Evolutionary conservation across 139 green algal species (phyloP).

Genomic region (Edaphochlamys debaryana): DNA sequence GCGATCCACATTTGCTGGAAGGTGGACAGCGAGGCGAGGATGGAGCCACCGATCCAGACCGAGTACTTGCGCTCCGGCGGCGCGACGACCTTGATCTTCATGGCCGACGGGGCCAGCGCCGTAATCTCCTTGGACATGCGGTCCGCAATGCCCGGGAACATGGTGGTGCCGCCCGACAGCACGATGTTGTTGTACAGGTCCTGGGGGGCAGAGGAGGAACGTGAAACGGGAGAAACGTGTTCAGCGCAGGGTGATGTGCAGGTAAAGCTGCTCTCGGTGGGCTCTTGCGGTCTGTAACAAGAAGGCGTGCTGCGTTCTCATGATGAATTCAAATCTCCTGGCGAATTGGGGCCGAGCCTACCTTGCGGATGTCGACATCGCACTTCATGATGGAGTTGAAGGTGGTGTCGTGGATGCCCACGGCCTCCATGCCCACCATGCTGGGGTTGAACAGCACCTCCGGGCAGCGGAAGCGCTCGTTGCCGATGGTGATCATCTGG

Average conservation of each 20-base stretch:
- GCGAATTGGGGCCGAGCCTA: no score
- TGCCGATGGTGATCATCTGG: slow-evolving; percentile 96
- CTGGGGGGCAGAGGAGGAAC: no score
- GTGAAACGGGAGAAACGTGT: no score
- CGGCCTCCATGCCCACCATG: slow-evolving; percentile 91
- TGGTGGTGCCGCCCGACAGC: slow-evolving; percentile 93
- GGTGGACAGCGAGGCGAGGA: slow-evolving; percentile 97
- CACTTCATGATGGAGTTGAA: slow-evolving; percentile 99
- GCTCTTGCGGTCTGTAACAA: no score
- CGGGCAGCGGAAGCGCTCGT: slow-evolving; percentile 96
- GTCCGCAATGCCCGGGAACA: slow-evolving; percentile 98
- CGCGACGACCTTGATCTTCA: slow-evolving; percentile 97
- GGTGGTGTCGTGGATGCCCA: slow-evolving; percentile 95
- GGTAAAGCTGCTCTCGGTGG: no score
- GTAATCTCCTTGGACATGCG: slow-evolving; percentile 98
- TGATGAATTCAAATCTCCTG: no score
- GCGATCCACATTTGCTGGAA: slow-evolving; percentile 96
- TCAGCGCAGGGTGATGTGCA: no score
- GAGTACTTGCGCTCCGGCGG: slow-evolving; percentile 92
- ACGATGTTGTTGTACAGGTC: slow-evolving; percentile 98
- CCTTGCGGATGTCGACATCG: slow-evolving; percentile 98
- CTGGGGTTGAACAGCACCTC: slow-evolving; percentile 96
- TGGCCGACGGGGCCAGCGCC: slow-evolving; percentile 84
- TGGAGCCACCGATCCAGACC: slow-evolving; percentile 98
- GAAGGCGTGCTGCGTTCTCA: no score